Conservation (phyloP, 306 rosid species). For the Casuarina cunninghamiana region DNA sequence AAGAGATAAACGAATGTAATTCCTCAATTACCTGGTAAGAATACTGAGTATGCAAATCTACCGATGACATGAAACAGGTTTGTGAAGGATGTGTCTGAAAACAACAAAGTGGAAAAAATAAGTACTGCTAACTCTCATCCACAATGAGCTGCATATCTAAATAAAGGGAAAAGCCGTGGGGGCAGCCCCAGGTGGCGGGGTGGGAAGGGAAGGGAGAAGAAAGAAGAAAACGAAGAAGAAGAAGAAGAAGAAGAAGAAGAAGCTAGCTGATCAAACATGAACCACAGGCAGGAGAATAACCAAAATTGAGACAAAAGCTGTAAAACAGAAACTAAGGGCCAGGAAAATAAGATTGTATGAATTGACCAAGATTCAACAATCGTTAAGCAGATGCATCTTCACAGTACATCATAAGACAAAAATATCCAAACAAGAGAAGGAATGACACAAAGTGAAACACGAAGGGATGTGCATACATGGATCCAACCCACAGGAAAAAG, state of each 20-base stretch:
- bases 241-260: background rate
- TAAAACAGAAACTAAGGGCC: background rate
- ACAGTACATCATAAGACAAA: background rate
- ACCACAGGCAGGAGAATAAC: background rate
- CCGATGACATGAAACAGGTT: conserved; percentile 86
- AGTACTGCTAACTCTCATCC: background rate
- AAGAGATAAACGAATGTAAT: background rate
- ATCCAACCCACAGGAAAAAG: conserved; percentile 88
- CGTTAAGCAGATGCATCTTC: background rate
- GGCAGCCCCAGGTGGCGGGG: too few species aligned
- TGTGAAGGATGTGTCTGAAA: conserved; percentile 88
- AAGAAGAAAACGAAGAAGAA: background rate
- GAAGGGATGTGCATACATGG: conserved; percentile 47
- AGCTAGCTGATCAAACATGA: background rate
- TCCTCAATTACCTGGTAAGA: conserved; percentile 67
- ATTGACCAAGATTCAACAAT: conserved; percentile 3
- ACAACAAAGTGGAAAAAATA: conserved; percentile 1
- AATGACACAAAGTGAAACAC: conserved; percentile 4
- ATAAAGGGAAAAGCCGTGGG: background rate
- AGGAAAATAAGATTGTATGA: background rate
- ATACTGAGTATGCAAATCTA: conserved; percentile 84
- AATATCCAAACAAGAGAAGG: background rate
- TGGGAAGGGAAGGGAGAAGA: too few species aligned
- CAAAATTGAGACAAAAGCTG: background rate
- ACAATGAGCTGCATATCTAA: background rate